Evolutionary conservation across 306 rosid genomes (phyloP).

Genomic region (Fragaria nilgerrensis): DNA sequence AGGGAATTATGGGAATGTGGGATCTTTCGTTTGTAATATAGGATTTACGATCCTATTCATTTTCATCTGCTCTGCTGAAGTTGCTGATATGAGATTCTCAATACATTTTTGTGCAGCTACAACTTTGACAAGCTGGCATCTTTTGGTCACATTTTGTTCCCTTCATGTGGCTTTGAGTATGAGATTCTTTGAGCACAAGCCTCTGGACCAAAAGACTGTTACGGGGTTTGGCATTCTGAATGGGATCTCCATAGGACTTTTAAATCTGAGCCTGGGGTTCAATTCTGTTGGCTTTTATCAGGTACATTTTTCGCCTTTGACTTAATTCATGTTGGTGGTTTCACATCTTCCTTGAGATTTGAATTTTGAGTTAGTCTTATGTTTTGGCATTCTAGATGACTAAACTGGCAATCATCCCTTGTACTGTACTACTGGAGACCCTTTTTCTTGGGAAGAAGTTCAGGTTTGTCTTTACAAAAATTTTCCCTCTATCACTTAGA

Average conservation of each 20-base stretch:
- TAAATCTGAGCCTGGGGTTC: conserved; percentile 95
- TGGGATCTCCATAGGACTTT: conserved; percentile 96
- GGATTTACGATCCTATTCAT: neutral
- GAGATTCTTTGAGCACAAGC: conserved; percentile 91
- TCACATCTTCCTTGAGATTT: neutral
- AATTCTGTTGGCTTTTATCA: conserved; percentile 99
- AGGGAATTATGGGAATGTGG: neutral
- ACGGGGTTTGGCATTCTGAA: conserved; percentile 93
- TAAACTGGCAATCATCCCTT: conserved; percentile 98
- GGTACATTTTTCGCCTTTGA: conserved; percentile 40
- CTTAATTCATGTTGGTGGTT: conserved; percentile 20
- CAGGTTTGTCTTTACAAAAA: conserved; percentile 50
- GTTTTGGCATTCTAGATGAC: conserved; percentile 71
- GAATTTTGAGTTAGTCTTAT: conserved; percentile 27
- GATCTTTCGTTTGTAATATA: neutral
- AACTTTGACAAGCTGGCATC: conserved; percentile 99
- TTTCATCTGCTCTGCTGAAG: neutral
- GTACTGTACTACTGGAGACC: conserved; percentile 96
- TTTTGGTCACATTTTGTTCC: conserved; percentile 95
- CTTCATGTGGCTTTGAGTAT: conserved; percentile 80
- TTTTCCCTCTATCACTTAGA: conserved; percentile 15
- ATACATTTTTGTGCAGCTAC: conserved; percentile 60
- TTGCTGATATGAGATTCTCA: neutral
- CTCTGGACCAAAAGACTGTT: conserved; percentile 76
- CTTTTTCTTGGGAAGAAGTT: conserved; percentile 80